These are phyloP conservation scores for Fusarium nodosum DNA, from an alignment of 2,329 filamentous ascomycete species.

Conservation along the genomic window DNA sequence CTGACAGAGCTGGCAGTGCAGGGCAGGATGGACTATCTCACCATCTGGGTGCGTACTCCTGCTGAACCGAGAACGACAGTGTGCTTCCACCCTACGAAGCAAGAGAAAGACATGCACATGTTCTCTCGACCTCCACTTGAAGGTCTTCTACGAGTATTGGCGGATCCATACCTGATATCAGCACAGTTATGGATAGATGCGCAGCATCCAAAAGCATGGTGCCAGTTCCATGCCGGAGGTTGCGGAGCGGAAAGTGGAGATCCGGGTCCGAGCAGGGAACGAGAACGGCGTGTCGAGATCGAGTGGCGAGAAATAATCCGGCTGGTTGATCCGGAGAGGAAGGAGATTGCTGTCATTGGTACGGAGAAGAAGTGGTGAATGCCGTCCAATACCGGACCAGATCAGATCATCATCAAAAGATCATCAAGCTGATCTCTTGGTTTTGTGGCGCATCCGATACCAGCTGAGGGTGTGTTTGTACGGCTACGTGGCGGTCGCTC, in stretches of 20 bases:
- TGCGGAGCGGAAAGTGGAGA: slow-evolving; percentile 30
- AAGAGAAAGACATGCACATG: slow-evolving; percentile 32
- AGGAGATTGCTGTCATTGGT: slow-evolving; percentile 44
- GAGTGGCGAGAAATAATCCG: slow-evolving; percentile 53
- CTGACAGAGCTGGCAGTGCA: slow-evolving; percentile 53
- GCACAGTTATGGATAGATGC: slow-evolving; percentile 57
- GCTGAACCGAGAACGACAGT: slow-evolving; percentile 20
- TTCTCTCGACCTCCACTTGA: slow-evolving; percentile 52
- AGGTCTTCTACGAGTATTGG: slow-evolving; percentile 58
- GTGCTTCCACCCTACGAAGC: slow-evolving; percentile 21
- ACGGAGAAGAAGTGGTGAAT: slow-evolving; percentile 35
- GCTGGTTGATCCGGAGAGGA: slow-evolving; percentile 51
- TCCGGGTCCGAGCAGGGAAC: slow-evolving; percentile 17
- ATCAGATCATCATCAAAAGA: not conserved
- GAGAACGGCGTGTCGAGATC: slow-evolving; percentile 40
- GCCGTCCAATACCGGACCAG: not conserved
- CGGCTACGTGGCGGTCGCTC: slow-evolving; percentile 30
- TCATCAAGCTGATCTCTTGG: slow-evolving; percentile 8
- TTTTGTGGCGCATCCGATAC: slow-evolving; percentile 20
- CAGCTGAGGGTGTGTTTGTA: slow-evolving; percentile 24
- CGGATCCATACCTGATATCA: slow-evolving; percentile 61
- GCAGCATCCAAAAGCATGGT: slow-evolving; percentile 57
- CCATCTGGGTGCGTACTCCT: slow-evolving; percentile 38
- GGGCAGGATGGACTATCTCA: slow-evolving; percentile 50
- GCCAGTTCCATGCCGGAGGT: slow-evolving; percentile 56